Conservation (phyloP, 2,329 filamentous ascomycete species). For the Ascochyta viciae-villosae region DNA sequence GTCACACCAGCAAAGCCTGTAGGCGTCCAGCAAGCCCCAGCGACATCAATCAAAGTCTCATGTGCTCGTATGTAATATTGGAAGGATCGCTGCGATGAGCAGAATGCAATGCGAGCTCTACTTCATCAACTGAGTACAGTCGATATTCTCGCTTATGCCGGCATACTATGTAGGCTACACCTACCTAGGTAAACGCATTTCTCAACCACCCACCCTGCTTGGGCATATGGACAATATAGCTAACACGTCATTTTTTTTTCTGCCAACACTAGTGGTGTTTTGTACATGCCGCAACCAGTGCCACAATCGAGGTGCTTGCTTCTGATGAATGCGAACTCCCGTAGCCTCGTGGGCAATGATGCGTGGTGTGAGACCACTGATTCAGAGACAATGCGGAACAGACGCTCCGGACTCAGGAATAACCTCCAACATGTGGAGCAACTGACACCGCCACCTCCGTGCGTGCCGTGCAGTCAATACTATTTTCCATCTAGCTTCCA, state of each 20-base stretch:
- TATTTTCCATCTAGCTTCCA: neutral
- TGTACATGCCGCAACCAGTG: neutral
- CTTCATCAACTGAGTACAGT: neutral
- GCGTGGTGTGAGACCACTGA: slow-evolving; percentile 12
- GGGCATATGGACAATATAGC: neutral
- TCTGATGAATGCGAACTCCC: neutral
- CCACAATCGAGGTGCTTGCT: neutral
- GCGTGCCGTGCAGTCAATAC: slow-evolving; percentile 3
- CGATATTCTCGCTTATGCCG: neutral
- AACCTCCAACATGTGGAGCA: slow-evolving; percentile 1
- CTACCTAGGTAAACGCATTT: too few relatives aligned
- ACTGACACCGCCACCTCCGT: slow-evolving; percentile 18
- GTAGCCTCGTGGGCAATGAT: neutral
- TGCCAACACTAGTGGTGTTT: neutral
- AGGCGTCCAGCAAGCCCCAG: slow-evolving; percentile 27
- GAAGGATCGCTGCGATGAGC: neutral
- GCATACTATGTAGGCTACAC: too few relatives aligned
- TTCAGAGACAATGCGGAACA: slow-evolving; percentile 7
- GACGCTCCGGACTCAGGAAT: slow-evolving; percentile 1
- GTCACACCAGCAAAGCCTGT: slow-evolving; percentile 23
- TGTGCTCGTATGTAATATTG: slow-evolving; percentile 5
- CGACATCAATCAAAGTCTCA: slow-evolving; percentile 15
- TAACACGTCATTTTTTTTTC: neutral
- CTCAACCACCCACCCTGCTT: neutral
- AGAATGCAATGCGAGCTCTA: slow-evolving; percentile 1